Evolutionary conservation across 2,329 filamentous ascomycete species (phyloP).

Genomic region (Neopestalotiopsis clavispora): DNA sequence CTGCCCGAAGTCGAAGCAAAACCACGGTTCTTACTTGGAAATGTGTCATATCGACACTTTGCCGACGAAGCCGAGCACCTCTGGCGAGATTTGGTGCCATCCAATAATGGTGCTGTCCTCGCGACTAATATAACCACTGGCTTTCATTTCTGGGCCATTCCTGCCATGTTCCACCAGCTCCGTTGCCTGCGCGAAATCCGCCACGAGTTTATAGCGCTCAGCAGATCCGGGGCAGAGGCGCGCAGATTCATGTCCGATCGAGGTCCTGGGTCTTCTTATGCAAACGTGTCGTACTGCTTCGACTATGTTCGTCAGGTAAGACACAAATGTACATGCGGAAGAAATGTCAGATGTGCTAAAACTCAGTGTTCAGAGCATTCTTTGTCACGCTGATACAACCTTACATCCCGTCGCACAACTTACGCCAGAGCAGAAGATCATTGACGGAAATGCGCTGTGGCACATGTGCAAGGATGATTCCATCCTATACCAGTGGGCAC

Average conservation of each 20-base stretch:
- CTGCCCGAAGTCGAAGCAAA: background rate
- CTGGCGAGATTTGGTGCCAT: background rate
- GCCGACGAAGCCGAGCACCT: background rate
- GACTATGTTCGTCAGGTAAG: background rate
- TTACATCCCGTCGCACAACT: background rate
- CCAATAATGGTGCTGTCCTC: background rate
- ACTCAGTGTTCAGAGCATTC: background rate
- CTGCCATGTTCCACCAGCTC: background rate
- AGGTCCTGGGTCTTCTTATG: background rate
- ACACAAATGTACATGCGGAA: background rate
- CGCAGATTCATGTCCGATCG: background rate
- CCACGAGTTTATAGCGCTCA: background rate
- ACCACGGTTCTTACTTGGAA: background rate
- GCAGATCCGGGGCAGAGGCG: background rate
- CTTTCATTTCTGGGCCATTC: background rate
- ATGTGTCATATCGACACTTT: slow-evolving; percentile 1
- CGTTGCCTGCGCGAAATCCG: background rate
- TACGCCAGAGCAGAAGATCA: background rate
- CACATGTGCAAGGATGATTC: background rate
- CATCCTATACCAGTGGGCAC: background rate
- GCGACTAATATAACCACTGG: background rate
- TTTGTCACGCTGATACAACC: background rate
- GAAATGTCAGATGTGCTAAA: background rate
- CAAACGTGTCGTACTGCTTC: background rate
- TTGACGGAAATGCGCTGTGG: background rate